Evolutionary conservation across 176 grass and related monocot species (phyloP).

Genomic region (Oryza glumipatula): DNA sequence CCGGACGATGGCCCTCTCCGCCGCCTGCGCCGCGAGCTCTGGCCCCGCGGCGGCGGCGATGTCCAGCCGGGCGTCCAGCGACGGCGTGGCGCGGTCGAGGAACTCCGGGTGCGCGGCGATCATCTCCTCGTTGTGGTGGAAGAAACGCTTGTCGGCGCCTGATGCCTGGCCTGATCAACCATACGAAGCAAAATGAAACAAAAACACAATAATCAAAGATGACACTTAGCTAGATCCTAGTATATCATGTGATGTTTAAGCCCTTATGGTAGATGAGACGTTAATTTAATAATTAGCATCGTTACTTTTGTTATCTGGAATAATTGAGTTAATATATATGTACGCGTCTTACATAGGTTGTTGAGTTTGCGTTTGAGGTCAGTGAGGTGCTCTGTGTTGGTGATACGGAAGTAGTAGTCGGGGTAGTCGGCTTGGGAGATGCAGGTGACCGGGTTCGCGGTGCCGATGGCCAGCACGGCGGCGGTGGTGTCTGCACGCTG

Average conservation of each 20-base stretch:
- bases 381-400: constrained; percentile 76
- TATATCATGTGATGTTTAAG: too few species aligned
- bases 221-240: too few species aligned
- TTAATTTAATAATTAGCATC: too few species aligned
- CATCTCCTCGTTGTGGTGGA: constrained; percentile 30
- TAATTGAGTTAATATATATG: too few species aligned
- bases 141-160: constrained; percentile 34
- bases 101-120: constrained; percentile 21
- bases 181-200: too few species aligned
- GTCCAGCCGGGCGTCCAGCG: constrained; percentile 41
- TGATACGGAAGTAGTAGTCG: constrained; percentile 71
- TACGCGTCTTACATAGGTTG: constrained; percentile 44
- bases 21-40: constrained; percentile 39
- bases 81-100: background rate
- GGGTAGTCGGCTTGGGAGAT: constrained; percentile 69
- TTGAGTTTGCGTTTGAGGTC: constrained; percentile 72
- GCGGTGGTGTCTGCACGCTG: constrained; percentile 63
- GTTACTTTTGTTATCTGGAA: too few species aligned
- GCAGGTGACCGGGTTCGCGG: constrained; percentile 55
- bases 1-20: constrained; percentile 44
- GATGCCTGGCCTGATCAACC: background rate
- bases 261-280: too few species aligned
- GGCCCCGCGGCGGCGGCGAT: constrained; percentile 40
- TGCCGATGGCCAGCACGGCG: constrained; percentile 68
- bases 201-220: too few species aligned